phyloP scores from a whole-genome alignment of 1,139 yeast species.

The Kodamaea derodonti region DNA sequence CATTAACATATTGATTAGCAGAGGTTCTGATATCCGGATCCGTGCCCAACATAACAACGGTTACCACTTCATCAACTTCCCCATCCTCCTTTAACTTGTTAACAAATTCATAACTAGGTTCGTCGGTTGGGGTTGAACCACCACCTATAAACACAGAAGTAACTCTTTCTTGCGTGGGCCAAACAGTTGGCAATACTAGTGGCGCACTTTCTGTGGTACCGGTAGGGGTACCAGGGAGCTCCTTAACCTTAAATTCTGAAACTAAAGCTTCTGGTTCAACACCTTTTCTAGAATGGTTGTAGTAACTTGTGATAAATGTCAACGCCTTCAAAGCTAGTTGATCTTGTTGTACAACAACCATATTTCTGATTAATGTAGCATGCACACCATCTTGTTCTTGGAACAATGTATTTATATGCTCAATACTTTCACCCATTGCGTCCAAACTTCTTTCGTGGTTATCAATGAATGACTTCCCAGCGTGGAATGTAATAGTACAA shows the following conservation, averaged over 20 bases:
- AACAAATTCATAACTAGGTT: conserved; percentile 62
- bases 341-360: conserved; percentile 63
- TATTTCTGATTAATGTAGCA: conserved; percentile 68
- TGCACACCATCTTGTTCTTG: conserved; percentile 55
- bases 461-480: conserved; percentile 56
- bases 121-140: conserved; percentile 67
- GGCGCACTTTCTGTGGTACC: neutral
- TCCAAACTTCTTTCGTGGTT: conserved; percentile 64
- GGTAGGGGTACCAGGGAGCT: conserved; percentile 9
- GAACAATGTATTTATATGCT: conserved; percentile 78
- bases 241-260: conserved; percentile 21
- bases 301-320: conserved; percentile 39
- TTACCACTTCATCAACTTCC: conserved; percentile 42
- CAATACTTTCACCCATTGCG: conserved; percentile 79
- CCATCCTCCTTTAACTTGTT: conserved; percentile 37
- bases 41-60: conserved; percentile 54
- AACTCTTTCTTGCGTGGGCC: conserved; percentile 12
- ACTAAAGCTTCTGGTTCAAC: conserved; percentile 17
- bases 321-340: conserved; percentile 53
- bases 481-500: conserved; percentile 69
- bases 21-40: conserved; percentile 44
- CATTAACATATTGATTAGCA: conserved; percentile 70
- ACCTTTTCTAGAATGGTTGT: conserved; percentile 19
- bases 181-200: neutral
- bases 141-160: conserved; percentile 58